Conservation (phyloP, 2,329 filamentous ascomycete species). For the Monosporascus sp. region DNA sequence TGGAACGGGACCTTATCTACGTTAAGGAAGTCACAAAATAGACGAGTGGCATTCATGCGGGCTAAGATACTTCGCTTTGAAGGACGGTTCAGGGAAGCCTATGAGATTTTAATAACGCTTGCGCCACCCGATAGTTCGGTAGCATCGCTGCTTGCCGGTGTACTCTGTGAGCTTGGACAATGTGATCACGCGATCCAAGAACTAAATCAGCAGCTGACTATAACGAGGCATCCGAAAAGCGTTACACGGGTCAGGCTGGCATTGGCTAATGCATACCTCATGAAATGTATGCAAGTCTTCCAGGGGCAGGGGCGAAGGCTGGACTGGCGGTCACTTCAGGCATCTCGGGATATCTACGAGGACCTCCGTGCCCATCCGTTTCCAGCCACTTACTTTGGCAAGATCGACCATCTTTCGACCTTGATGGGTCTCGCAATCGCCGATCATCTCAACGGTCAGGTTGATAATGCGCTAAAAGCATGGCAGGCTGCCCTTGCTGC, state of each 20-base stretch:
- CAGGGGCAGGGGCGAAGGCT: neutral
- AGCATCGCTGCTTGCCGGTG: neutral
- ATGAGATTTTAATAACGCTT: neutral
- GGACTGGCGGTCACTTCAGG: slow-evolving; percentile 1
- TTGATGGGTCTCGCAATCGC: slow-evolving; percentile 1
- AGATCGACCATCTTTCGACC: slow-evolving; percentile 1
- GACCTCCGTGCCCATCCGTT: neutral
- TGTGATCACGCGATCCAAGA: slow-evolving; percentile 3
- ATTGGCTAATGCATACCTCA: slow-evolving; percentile 1
- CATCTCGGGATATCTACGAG: neutral
- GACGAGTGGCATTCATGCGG: slow-evolving; percentile 2
- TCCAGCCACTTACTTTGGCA: neutral
- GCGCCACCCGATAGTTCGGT: neutral
- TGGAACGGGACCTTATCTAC: slow-evolving; percentile 1
- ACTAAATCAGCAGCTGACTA: neutral
- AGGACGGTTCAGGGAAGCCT: slow-evolving; percentile 5
- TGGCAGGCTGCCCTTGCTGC: slow-evolving; percentile 5
- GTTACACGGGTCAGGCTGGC: neutral
- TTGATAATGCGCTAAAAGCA: neutral
- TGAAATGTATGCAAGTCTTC: slow-evolving; percentile 1
- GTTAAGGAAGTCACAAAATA: neutral
- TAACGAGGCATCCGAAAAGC: neutral
- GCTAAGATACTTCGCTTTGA: slow-evolving; percentile 7
- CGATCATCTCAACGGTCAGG: slow-evolving; percentile 1
- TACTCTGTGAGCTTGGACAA: slow-evolving; percentile 6